phyloP scores from a whole-genome alignment of 1,284 basidiomycete genomes.

The Microbotryum lychnidis-dioicae region DNA sequence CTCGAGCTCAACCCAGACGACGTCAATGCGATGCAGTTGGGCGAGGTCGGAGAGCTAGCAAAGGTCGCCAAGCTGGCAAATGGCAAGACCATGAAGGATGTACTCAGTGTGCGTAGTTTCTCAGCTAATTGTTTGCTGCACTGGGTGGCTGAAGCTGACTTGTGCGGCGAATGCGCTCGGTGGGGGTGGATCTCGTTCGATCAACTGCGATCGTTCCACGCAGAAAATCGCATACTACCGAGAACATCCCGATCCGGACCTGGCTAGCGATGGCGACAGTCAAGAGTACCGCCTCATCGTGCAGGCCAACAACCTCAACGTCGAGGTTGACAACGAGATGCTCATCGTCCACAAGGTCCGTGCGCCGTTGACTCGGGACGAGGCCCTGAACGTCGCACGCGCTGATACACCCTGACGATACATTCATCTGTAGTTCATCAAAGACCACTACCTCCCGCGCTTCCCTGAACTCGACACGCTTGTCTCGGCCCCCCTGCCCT shows the following conservation, averaged over 20 bases:
- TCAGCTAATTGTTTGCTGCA: neutral
- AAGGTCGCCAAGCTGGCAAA: constrained; percentile 83
- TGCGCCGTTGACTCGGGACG: constrained; percentile 16
- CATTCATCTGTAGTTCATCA: constrained; percentile 64
- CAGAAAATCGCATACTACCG: constrained; percentile 85
- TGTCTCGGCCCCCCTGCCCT: constrained; percentile 77
- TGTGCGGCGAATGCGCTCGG: neutral
- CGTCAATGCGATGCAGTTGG: constrained; percentile 84
- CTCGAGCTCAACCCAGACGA: constrained; percentile 89
- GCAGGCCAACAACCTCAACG: constrained; percentile 92
- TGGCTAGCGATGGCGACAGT: constrained; percentile 63
- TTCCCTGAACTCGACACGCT: constrained; percentile 97
- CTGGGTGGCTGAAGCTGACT: neutral
- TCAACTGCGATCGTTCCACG: neutral
- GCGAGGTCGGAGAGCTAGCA: constrained; percentile 67
- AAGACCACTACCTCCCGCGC: constrained; percentile 91
- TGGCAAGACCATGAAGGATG: constrained; percentile 74
- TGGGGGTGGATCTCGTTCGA: neutral
- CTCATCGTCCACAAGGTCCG: constrained; percentile 86
- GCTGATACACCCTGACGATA: too few relatives aligned
- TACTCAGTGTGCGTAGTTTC: constrained; percentile 57
- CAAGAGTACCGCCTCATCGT: constrained; percentile 96
- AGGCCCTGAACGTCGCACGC: too few relatives aligned
- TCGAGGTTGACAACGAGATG: constrained; percentile 97
- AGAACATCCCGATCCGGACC: constrained; percentile 59